phyloP scores from a whole-genome alignment of 768 basidiomycete species.

The Collybiopsis confluens region DNA sequence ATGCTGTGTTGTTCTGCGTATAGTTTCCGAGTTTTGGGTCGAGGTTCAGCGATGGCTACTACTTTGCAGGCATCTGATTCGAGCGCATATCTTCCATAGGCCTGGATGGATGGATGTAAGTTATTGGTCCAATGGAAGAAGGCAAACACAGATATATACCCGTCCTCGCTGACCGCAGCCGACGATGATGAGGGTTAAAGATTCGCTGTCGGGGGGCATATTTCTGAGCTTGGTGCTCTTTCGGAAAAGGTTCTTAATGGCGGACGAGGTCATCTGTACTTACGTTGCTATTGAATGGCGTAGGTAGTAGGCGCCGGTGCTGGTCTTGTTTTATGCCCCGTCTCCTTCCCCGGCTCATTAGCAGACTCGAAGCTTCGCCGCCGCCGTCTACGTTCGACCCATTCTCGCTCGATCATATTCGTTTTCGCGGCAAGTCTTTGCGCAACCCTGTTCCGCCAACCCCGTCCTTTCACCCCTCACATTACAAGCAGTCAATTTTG shows the following conservation, averaged over 20 bases:
- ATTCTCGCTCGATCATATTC: constrained; percentile 11
- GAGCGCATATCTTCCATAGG: constrained; percentile 62
- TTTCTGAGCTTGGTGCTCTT: constrained; percentile 23
- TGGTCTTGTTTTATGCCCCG: constrained; percentile 28
- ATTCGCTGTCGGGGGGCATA: constrained; percentile 19
- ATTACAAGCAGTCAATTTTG: constrained; percentile 55
- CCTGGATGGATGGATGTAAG: constrained; percentile 31
- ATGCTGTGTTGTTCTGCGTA: constrained; percentile 57
- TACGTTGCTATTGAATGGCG: no score
- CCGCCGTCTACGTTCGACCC: constrained; percentile 7
- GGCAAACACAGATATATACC: constrained; percentile 32
- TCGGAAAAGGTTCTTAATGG: constrained; percentile 32
- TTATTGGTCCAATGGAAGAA: neutral
- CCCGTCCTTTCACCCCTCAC: constrained; percentile 42
- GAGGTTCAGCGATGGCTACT: constrained; percentile 83
- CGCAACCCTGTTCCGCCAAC: constrained; percentile 24
- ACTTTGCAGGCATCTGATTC: constrained; percentile 65
- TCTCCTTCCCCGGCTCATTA: constrained; percentile 7
- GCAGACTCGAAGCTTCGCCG: neutral
- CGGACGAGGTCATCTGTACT: constrained; percentile 17
- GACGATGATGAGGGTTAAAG: constrained; percentile 70
- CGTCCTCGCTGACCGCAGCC: constrained; percentile 84
- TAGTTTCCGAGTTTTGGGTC: constrained; percentile 54
- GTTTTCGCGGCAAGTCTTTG: constrained; percentile 25
- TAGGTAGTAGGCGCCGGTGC: constrained; percentile 63